Evolutionary conservation across 1,139 yeast genomes (phyloP), one percentile per base, ranked within the genome.

Genomic region (Yamadazyma sp.): DNA sequence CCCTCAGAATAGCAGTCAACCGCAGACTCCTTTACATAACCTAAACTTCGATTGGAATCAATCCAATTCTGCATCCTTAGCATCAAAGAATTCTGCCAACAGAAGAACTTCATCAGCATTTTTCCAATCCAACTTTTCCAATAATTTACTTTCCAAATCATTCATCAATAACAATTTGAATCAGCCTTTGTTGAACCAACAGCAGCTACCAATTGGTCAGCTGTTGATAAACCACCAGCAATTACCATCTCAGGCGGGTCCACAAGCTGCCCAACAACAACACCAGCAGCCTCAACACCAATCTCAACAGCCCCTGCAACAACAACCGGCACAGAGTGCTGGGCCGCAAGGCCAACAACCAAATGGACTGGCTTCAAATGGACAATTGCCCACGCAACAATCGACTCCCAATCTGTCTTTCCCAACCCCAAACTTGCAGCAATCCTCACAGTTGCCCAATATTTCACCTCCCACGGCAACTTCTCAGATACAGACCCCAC

Each of bases 1-100:
- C 34, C 51, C 50, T 17, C 59, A 51, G 48, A 43, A 32, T 40
- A 54, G 49, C 31, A 59, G 68, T 22, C 66, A 64, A 36, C 73
- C 72, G 5, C 72, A 64, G 43, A 66, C 73, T 3, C 72, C 73
- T 2, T 60, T 70, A 12, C 58, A 63, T 40, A 59, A 64, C 25
- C 59, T 64, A 36, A 66, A 59, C 29, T 59, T 62, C 40, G 69
- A 66, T 32, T 65, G 70, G 71, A 58, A 54, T 39, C 58, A 54
- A 46, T 49, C 52, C 17, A 40, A 42, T 29, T 20, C 44, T 37
- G 46, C 48, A 45, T 45, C 48, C 14, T 36, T 45, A 34, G 48
- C 48, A 45, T 45, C 48, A 4, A 45, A 45, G 27, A 44, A 44
- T 32, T 31, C 44, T 33, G 34, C 51, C 10, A 49, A 46, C 38